phyloP scores from a whole-genome alignment of 2,329 filamentous ascomycete species.

The Fusarium irregulare region DNA sequence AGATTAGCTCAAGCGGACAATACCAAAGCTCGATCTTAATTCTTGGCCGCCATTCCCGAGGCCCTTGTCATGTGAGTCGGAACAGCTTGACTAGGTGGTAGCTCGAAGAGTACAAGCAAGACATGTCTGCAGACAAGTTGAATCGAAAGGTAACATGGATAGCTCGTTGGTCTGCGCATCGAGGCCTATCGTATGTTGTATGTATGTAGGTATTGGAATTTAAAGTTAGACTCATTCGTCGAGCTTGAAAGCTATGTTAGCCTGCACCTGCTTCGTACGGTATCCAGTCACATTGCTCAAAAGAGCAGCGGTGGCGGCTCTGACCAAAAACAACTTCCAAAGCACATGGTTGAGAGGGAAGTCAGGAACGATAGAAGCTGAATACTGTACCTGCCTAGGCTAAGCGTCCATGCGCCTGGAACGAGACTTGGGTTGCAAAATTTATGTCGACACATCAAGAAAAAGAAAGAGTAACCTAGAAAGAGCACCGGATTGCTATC shows the following conservation, averaged over 20 bases:
- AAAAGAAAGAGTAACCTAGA: neutral
- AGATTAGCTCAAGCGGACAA: constrained; percentile 35
- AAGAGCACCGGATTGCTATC: constrained; percentile 13
- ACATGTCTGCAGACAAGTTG: neutral
- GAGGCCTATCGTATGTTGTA: neutral
- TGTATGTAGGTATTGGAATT: neutral
- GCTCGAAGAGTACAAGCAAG: neutral
- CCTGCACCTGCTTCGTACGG: neutral
- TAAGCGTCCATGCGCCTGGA: neutral
- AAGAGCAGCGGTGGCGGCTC: neutral
- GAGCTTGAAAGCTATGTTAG: neutral
- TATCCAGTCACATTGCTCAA: neutral
- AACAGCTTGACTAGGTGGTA: neutral
- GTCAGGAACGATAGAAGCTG: neutral
- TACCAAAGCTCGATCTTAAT: constrained; percentile 12
- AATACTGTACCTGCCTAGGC: neutral
- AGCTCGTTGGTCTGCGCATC: neutral
- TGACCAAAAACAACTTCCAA: neutral
- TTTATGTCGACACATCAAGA: neutral
- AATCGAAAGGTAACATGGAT: neutral
- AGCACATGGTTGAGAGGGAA: neutral
- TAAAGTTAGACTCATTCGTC: neutral
- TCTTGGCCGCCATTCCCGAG: constrained; percentile 29
- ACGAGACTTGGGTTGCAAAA: neutral
- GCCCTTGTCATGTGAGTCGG: constrained; percentile 23